These are phyloP conservation scores for Vitis rotundifolia DNA, from an alignment of 164 flowering plant species.

Conservation along the genomic window DNA sequence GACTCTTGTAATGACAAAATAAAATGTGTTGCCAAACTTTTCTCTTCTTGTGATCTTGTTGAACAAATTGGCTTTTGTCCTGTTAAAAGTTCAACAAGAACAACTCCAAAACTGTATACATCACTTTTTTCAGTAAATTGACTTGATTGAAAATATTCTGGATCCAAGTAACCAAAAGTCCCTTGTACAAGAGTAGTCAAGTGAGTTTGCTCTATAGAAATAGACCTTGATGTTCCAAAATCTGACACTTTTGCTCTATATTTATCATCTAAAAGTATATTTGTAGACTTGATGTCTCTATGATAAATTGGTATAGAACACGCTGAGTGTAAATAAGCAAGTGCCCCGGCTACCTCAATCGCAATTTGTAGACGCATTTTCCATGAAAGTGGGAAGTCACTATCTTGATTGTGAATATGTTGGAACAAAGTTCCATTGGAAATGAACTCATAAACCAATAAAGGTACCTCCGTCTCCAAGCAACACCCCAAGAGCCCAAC, in stretches of 20 bases:
- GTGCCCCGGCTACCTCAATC: too few species aligned
- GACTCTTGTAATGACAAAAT: neutral
- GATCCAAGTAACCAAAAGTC: conserved; percentile 6
- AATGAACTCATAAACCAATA: too few species aligned
- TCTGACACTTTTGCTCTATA: neutral
- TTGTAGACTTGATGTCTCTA: too few species aligned
- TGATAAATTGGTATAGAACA: too few species aligned
- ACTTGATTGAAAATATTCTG: conserved; percentile 7
- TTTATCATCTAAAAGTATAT: too few species aligned
- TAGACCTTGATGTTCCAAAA: neutral
- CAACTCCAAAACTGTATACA: conserved; percentile 9
- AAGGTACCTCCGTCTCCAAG: too few species aligned
- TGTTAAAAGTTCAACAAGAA: conserved; percentile 8
- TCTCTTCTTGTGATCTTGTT: neutral
- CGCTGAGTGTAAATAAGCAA: too few species aligned
- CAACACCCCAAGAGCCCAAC: too few species aligned
- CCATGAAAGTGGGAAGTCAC: too few species aligned
- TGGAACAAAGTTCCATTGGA: too few species aligned
- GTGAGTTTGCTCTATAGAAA: neutral
- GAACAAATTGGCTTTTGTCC: conserved; percentile 2
- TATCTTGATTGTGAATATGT: too few species aligned
- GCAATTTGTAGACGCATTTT: too few species aligned
- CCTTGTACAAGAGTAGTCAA: neutral
- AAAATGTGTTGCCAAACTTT: neutral
- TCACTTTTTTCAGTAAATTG: conserved; percentile 10